Base-by-base conservation (phyloP, 179 eudicot genomes). In the Actinidia chinensis region DNA sequence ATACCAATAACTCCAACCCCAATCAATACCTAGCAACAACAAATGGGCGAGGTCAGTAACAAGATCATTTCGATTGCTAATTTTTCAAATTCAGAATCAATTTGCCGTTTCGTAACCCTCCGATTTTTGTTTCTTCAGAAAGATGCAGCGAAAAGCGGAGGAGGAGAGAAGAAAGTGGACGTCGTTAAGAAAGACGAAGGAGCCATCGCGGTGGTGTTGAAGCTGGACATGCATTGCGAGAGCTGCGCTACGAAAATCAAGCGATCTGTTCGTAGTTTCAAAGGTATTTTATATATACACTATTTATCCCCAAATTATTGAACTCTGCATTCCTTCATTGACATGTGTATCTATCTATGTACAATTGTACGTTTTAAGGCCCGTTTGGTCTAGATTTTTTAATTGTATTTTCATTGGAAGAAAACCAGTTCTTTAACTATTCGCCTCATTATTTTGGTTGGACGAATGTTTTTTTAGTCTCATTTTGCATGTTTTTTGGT, bases 201-300 rank as follows among this genome's bases (percentile, higher is more conserved):
- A n/a, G 80, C 82, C 0, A 14, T 55, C 46, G 65, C 87, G 75
- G 80, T 83, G 18, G 89, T 87, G 13, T 73, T 89, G 79, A 87
- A 83, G 82, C 68, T 85, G 8, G 89, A 88, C 55, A 65, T 89
- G 83, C 91, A 89, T 85, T 89, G 92, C 67, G 91, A 89, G 75
- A 89, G 91, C 23, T 89, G 92, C 50, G 92, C 85, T 13, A 85
- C 85, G 74, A 88, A 88, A 63, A 85, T 86, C 78, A 84, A 56
- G 52, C 79, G 82, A 18, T 14, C 86, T 25, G 69, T 87, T 52
- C 75, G 79, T 20, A 84, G 69, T 65, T 86, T 81, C 36, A 79
- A 86, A 33, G 92, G 92, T 89, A 84, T 43, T 36, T 36, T 15
- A 13, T 33, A 17, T 20, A 22, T 73, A 22, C 40, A 36, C 40